Evolutionary conservation across 805 yeast species (phyloP).

Genomic region (Zygosaccharomyces bailii): DNA sequence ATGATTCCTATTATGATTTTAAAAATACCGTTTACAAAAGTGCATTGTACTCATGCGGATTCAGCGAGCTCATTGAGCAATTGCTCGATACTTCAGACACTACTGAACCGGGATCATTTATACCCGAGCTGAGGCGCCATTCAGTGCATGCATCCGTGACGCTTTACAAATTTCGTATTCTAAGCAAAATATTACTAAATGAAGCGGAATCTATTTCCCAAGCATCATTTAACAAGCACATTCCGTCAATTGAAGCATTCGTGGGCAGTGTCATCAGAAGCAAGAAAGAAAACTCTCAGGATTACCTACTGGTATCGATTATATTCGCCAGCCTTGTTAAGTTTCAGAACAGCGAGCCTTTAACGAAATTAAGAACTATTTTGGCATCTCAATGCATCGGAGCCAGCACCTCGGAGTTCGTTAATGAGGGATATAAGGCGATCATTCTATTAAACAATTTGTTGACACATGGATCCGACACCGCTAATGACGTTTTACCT

Average conservation of each 20-base stretch:
- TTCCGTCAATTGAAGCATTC: conserved; percentile 33
- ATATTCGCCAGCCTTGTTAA: conserved; percentile 36
- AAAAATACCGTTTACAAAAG: conserved; percentile 22
- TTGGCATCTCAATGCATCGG: conserved; percentile 67
- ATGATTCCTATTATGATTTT: conserved; percentile 19
- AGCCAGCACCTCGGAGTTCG: conserved; percentile 41
- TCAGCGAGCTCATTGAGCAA: conserved; percentile 8
- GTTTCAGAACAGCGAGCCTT: conserved; percentile 36
- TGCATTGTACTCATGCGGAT: conserved; percentile 12
- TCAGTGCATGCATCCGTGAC: conserved; percentile 5
- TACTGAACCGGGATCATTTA: not conserved
- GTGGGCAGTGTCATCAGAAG: conserved; percentile 34
- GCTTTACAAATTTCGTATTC: conserved; percentile 38
- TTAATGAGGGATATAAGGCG: conserved; percentile 43
- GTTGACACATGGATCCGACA: conserved; percentile 25
- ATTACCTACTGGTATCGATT: conserved; percentile 34
- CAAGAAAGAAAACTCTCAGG: conserved; percentile 35
- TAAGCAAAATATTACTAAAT: conserved; percentile 34
- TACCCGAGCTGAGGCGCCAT: conserved; percentile 1
- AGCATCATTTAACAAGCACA: conserved; percentile 24
- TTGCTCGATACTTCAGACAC: conserved; percentile 1
- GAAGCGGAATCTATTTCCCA: conserved; percentile 31
- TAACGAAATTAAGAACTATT: conserved; percentile 54
- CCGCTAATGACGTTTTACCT: conserved; percentile 37
- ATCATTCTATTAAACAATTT: conserved; percentile 47